Base-by-base conservation (phyloP, 371 early-diverging fungal genomes). In the Basidiobolus meristosporus region DNA sequence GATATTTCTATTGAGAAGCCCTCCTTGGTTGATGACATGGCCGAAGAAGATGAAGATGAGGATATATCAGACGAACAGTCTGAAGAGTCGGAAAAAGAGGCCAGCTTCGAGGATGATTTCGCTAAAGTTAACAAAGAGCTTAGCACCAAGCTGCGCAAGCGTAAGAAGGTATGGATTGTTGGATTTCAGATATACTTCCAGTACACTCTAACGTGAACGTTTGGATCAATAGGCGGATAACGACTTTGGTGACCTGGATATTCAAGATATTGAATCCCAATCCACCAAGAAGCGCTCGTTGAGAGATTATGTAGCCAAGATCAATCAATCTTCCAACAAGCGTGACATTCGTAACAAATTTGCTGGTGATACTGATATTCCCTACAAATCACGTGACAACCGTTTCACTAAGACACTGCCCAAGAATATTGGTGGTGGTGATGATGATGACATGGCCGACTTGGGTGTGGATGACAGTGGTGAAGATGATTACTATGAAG, bases 241-340 rank as follows among this genome's bases (percentile, higher is more conserved):
- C 36, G 85, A 88, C 52, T 77, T 84, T 59, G 84, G 81, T 31
- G 89, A 88, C 54, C 51, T 68, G 51, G 73, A 77, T 47, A 80
- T 75, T 38, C 63, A 70, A 9, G 89, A 89, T 48, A 53, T 75
- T 47, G 75, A 77, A 46, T 90, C 89, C 46, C 87, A 88, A 61
- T 45, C 62, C 16, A 62, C 62, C 43, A 70, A 65, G 45, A 77
- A 72, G 60, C 61, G 61, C 42, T 70, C 70, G 11, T 62, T 82
- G 31, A 57, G 80, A 51, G 75, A 77, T 54, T 73, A 80, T 53
- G 33, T 28, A 7, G n/a, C 28, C 14, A 7, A 31, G 14, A 33
- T 46, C 6, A 30, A 44, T 15, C 39, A 44, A 18, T 14, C 16
- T 20, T 30, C 30, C 18, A 38, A 18, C 44, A 66, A 68, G 56